These are phyloP conservation scores for Mucor indicus DNA, from an alignment of 371 early-diverging fungal genomes.

Conservation along the genomic window DNA sequence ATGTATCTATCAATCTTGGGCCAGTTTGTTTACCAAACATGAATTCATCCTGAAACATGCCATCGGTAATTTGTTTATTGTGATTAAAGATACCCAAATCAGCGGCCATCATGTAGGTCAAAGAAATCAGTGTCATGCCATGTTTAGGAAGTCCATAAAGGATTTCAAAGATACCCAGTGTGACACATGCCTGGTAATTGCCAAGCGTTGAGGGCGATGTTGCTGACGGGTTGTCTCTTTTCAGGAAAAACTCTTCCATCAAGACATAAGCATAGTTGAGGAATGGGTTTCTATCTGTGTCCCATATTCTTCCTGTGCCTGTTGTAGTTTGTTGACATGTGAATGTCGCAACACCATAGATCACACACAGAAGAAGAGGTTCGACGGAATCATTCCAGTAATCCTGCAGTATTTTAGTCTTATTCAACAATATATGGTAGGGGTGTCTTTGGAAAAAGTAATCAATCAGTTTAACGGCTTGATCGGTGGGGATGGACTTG, in stretches of 20 bases:
- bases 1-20: background rate
- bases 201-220: slow-evolving; percentile 7
- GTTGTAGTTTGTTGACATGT: slow-evolving; percentile 20
- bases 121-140: slow-evolving; percentile 26
- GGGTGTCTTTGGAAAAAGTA: slow-evolving; percentile 32
- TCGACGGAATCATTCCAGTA: slow-evolving; percentile 40
- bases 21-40: too few species aligned
- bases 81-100: slow-evolving; percentile 11
- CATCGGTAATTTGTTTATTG: background rate
- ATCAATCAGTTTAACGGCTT: slow-evolving; percentile 30
- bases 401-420: slow-evolving; percentile 26
- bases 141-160: slow-evolving; percentile 32
- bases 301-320: too few species aligned
- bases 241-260: slow-evolving; percentile 10
- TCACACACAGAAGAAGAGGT: slow-evolving; percentile 30
- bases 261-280: slow-evolving; percentile 28
- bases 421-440: slow-evolving; percentile 29
- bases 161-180: slow-evolving; percentile 30
- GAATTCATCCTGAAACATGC: background rate
- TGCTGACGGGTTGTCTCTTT: background rate
- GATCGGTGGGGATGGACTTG: slow-evolving; percentile 29
- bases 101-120: slow-evolving; percentile 25
- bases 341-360: slow-evolving; percentile 29
- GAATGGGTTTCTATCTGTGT: slow-evolving; percentile 19
- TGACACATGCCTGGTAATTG: slow-evolving; percentile 29